Evolutionary conservation across 2,329 filamentous ascomycete genomes (phyloP).

Genomic region (Cladorrhinum sp.): DNA sequence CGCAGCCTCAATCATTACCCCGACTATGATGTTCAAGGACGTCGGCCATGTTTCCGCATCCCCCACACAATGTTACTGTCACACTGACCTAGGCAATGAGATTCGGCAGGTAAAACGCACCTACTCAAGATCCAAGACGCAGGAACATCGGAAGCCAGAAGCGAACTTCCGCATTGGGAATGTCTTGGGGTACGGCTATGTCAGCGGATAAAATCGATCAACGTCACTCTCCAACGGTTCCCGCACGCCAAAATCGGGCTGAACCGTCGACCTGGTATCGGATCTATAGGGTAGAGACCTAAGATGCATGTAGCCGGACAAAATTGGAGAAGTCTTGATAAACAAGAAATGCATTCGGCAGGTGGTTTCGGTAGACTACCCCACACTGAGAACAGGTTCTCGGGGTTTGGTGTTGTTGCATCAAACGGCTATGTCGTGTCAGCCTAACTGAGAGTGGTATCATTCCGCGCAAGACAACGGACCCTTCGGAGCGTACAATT

Average conservation of each 20-base stretch:
- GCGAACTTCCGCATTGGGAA: neutral
- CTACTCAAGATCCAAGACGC: neutral
- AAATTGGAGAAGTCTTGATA: neutral
- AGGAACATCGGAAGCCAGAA: neutral
- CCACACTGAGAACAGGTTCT: neutral
- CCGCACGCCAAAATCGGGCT: neutral
- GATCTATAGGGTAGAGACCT: neutral
- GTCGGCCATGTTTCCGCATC: neutral
- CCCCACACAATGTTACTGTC: constrained; percentile 4
- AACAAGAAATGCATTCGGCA: neutral
- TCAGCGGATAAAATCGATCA: neutral
- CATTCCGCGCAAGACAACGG: neutral
- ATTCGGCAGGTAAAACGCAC: constrained; percentile 5
- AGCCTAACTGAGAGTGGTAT: neutral
- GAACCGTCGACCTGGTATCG: neutral
- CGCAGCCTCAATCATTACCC: neutral
- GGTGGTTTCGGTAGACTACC: neutral
- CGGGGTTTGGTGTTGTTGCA: neutral
- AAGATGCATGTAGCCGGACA: neutral
- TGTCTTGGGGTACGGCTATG: neutral
- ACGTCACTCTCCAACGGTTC: neutral
- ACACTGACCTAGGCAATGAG: neutral
- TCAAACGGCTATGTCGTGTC: neutral
- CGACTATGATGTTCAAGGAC: neutral
- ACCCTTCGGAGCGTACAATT: neutral